Evolutionary conservation across 1,284 basidiomycete species (phyloP).

Genomic region (Pseudozyma thailandica): DNA sequence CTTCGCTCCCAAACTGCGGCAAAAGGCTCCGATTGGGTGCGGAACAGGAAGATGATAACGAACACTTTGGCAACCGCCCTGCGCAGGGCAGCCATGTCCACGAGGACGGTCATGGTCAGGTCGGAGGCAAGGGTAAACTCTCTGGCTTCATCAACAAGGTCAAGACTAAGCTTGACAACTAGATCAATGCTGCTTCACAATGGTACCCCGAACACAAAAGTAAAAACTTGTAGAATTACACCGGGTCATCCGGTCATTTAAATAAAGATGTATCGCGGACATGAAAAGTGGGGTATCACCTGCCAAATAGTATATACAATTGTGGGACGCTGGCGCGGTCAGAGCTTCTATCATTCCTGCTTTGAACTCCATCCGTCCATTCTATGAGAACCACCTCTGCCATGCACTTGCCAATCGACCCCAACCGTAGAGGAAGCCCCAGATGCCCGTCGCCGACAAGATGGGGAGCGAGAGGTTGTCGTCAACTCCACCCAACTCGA

Average conservation of each 20-base stretch:
- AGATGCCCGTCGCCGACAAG: conserved; percentile 83
- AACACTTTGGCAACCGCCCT: conserved; percentile 34
- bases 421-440: conserved; percentile 68
- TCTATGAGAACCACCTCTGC: conserved; percentile 31
- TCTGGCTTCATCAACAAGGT: conserved; percentile 26
- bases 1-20: conserved; percentile 48
- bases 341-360: conserved; percentile 1
- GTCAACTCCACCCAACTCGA: conserved; percentile 84
- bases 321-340: not conserved
- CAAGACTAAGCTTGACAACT: conserved; percentile 30
- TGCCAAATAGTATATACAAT: conserved; percentile 5
- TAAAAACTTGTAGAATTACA: too few relatives aligned
- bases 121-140: conserved; percentile 7
- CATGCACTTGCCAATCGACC: conserved; percentile 36
- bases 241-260: too few relatives aligned
- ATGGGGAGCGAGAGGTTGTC: conserved; percentile 95
- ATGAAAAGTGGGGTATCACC: conserved; percentile 20
- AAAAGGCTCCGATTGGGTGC: conserved; percentile 50
- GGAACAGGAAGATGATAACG: conserved; percentile 49
- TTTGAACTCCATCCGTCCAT: not conserved
- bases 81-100: conserved; percentile 1
- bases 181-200: not conserved
- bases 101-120: conserved; percentile 1
- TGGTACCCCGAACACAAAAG: not conserved
- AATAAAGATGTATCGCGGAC: too few relatives aligned